Base-by-base conservation (phyloP, 164 flowering plant genomes). In the Kingdonia uniflora region DNA sequence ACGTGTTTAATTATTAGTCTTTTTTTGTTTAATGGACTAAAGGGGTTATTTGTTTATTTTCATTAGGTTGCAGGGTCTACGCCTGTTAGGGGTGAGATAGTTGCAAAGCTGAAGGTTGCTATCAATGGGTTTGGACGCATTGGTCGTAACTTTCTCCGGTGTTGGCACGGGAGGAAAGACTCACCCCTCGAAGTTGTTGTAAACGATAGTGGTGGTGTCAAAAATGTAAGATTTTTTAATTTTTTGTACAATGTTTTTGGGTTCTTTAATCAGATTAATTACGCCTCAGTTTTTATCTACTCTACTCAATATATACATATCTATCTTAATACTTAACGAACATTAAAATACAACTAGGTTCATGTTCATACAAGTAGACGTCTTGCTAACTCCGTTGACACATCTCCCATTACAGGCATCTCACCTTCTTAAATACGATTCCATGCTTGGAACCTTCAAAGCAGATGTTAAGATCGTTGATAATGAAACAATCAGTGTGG, bases 161-260 rank as follows among this genome's bases (percentile, higher is more conserved):
- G 92, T 64, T 81, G 87, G 92, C 87, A 84, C 29, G 92, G 92
- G 1, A 69, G 87, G 55, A 78, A 80, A 66, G 85, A 81, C 65
- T 81, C 87, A 11, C 87, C 85, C 1, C 70, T 84, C 3, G 87
- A 84, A 12, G 77, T 84, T 56, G 59, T 84, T 16, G 85, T 75
- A 65, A 84, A 84, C 58, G 92, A 84, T 81, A 78, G 75, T 14
- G 92, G 92, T 0, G 92, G 92, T 51, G 78, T 84, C 14, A 84
- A n/a, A n/a, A n/a, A n/a, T n/a, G n/a, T n/a, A n/a, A n/a, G n/a
- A n/a, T n/a, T n/a, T n/a, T n/a, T n/a, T n/a, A n/a, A n/a, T n/a
- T n/a, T n/a, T n/a, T n/a, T n/a, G n/a, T n/a, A n/a, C n/a, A n/a
- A n/a, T n/a, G n/a, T n/a, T n/a, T n/a, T n/a, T n/a, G n/a, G n/a